Evolutionary conservation across 1,139 yeast species (phyloP).

Genomic region (Yamadazyma oceani): DNA sequence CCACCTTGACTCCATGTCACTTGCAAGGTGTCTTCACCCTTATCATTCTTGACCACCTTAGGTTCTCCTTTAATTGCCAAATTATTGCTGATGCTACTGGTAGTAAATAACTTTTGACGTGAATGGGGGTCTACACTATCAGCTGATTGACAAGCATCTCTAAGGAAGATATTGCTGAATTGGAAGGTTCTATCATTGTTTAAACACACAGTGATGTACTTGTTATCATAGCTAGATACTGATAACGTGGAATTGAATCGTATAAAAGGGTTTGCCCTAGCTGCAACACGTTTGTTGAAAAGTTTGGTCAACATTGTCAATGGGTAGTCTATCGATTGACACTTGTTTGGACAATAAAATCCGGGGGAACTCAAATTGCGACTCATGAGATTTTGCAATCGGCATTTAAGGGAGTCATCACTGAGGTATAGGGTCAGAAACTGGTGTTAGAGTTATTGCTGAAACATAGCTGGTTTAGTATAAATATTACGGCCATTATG

Average conservation of each 20-base stretch:
- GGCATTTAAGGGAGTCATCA: no score
- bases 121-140: conserved; percentile 56
- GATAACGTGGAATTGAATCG: conserved; percentile 1
- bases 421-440: no score
- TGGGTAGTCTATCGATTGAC: no score
- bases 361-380: conserved; percentile 3
- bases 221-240: conserved; percentile 16
- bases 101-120: conserved; percentile 66
- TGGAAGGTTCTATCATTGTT: conserved; percentile 30
- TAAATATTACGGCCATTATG: no score
- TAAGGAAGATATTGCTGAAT: conserved; percentile 56
- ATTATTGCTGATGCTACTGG: conserved; percentile 44
- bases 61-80: conserved; percentile 29
- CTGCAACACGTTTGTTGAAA: no score
- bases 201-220: conserved; percentile 22
- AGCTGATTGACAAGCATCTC: conserved; percentile 60
- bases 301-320: conserved; percentile 1
- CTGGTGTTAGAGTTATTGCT: no score
- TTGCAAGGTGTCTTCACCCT: conserved; percentile 33
- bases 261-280: neutral
- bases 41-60: conserved; percentile 20
- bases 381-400: no score
- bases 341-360: no score
- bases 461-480: no score
- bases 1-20: conserved; percentile 58